Base-by-base conservation (phyloP, 768 basidiomycete genomes). In the Infundibulicybe gibba region DNA sequence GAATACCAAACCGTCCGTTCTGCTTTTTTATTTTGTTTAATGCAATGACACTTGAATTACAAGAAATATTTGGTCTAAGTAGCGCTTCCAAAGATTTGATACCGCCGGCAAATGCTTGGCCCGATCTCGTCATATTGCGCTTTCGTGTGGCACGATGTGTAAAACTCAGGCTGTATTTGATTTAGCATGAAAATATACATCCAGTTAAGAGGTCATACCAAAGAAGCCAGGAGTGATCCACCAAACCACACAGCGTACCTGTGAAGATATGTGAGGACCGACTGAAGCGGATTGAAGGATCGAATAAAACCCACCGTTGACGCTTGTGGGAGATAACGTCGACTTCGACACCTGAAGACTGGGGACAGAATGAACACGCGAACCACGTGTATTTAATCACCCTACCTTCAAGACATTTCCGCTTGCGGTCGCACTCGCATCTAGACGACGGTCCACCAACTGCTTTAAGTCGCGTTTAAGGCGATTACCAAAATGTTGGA, bases 321-420 rank as follows among this genome's bases (percentile, higher is more conserved):
- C 92, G 86, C 72, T 97, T 97, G 78, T 99, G 97, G 8, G 89
- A 90, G 61, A 98, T 97, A 59, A 99, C 95, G 51, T 99, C 94
- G 52, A 98, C 94, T 44, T 97, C 95, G 16, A 98, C 90, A 19
- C 97, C 95, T 19, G 91, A 90, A 6, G 94, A 97, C 91, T 97
- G 48, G 9, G 15, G 17, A 45, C 32, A 14, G 3, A 25, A 39
- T 53, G 19, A 45, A 48, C 31, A 40, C 15, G 6, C 16, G 16
- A 40, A 2, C 41, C 10, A n/a, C n/a, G 13, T 15, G 15, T 17
- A 15, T 12, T 14, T 3, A 13, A 19, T 25, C 45, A 33, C 40
- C 77, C 31, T 56, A 94, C 93, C 75, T 84, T 87, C 57, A 83
- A 78, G 19, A 72, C 67, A 50, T 84, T 83, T 8, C 93, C 93